Evolutionary conservation across 495 filamentous ascomycete genomes (phyloP).

Genomic region (Margaritispora aquatica): DNA sequence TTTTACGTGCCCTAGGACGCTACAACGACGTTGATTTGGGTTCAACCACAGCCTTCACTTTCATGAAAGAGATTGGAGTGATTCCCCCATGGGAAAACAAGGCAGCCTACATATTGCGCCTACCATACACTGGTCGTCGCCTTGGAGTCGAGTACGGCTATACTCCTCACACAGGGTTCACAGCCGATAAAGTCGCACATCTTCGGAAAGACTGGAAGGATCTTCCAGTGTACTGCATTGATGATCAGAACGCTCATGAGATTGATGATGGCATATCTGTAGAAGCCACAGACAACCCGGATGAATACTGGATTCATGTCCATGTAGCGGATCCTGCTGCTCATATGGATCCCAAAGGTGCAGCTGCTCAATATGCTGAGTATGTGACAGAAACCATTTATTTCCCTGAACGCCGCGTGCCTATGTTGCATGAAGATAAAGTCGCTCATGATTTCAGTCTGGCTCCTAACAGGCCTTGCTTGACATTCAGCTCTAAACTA

Average conservation of each 20-base stretch:
- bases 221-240: constrained; percentile 77
- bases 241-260: constrained; percentile 62
- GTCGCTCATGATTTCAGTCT: constrained; percentile 64
- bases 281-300: constrained; percentile 49
- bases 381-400: constrained; percentile 63
- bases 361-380: constrained; percentile 58
- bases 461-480: constrained; percentile 52
- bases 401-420: constrained; percentile 60
- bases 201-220: constrained; percentile 67
- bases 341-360: constrained; percentile 54
- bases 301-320: constrained; percentile 76
- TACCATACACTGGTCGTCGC: constrained; percentile 35
- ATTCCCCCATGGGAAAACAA: constrained; percentile 76
- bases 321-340: constrained; percentile 94
- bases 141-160: constrained; percentile 17
- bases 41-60: constrained; percentile 51
- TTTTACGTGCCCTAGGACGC: constrained; percentile 64
- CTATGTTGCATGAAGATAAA: constrained; percentile 63
- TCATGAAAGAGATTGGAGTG: constrained; percentile 82
- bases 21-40: constrained; percentile 58
- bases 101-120: constrained; percentile 50
- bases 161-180: constrained; percentile 24
- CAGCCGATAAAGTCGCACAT: constrained; percentile 46
- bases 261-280: constrained; percentile 89
- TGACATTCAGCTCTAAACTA: constrained; percentile 79